Evolutionary conservation across 2,329 filamentous ascomycete genomes (phyloP), one percentile per base, ranked within the genome.

Genomic region (Cercospora zeae-maydis): DNA sequence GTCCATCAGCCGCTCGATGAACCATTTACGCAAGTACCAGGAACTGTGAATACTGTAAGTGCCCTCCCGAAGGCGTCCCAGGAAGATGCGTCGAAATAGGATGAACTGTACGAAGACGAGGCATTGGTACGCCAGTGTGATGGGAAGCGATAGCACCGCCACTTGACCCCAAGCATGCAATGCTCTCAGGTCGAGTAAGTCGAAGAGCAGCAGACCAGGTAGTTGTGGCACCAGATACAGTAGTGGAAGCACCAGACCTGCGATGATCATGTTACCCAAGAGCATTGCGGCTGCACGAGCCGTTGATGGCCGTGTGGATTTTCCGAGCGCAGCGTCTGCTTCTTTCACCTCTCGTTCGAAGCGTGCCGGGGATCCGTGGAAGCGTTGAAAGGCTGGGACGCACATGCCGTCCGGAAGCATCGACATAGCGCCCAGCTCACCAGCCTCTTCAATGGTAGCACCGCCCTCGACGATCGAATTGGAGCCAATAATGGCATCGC

Each of bases 391-490:
- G 5, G 45, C 49, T 19, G 67, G 62, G 9, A 70, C 30, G 8
- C 37, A 55, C 67, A 70, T 66, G 47, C 69, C 68, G 53, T 67
- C 61, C 4, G 69, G 66, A 8, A 70, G 64, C 60, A 70, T 66
- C 13, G 69, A 70, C 6, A 70, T 62, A 0, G 69, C 47, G 8
- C 60, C 69, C 30, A 71, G 36, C 53, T 71, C 69, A 37, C 63
- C 68, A n/a, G 60, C 67, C 51, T 69, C 69, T 21, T 65, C 69
- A 19, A 71, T 52, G 11, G 62, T 33, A 5, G 67, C 68, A 42
- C 69, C 69, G 9, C 69, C 69, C 36, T 71, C 69, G 34, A 71
- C 55, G 42, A 69, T 63, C 37, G 60, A 58, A 52, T 70, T 69
- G n/a, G 68, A 61, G 2, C 69, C 68, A 16, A 71, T 62, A 16